Evolutionary conservation across 2,329 filamentous ascomycete genomes (phyloP).

Genomic region (Teratosphaeriaceae sp.): DNA sequence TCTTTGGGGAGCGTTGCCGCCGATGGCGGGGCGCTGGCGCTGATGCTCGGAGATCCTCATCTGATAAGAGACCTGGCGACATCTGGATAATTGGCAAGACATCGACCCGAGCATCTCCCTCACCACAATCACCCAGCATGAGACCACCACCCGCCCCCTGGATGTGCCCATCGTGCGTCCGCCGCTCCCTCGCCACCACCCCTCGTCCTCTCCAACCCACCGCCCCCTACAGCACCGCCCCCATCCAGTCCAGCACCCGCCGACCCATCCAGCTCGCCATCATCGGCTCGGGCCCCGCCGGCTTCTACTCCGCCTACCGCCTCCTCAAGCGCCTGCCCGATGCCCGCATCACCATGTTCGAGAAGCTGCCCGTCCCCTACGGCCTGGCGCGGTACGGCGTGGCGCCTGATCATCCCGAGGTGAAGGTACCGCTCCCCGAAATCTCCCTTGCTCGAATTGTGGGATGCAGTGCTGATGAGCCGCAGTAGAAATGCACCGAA

Average conservation of each 20-base stretch:
- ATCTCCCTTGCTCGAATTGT: no score
- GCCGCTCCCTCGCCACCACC: not conserved
- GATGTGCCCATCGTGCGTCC: not conserved
- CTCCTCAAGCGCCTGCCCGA: constrained; percentile 68
- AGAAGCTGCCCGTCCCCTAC: constrained; percentile 85
- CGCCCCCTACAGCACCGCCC: constrained; percentile 19
- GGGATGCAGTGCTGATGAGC: not conserved
- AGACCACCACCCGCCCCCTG: no score
- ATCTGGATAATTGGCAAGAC: no score
- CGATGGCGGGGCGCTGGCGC: not conserved
- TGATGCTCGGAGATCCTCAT: not conserved
- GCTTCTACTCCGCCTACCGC: constrained; percentile 88
- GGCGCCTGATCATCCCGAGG: constrained; percentile 96
- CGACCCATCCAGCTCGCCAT: constrained; percentile 67
- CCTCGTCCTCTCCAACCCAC: not conserved
- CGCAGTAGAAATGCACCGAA: constrained; percentile 76
- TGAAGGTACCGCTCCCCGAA: constrained; percentile 66
- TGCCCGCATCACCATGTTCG: constrained; percentile 88
- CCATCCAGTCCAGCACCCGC: constrained; percentile 21
- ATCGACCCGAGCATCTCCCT: no score
- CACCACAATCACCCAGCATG: no score
- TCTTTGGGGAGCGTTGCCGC: not conserved
- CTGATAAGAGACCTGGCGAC: no score
- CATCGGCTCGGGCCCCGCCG: constrained; percentile 83
- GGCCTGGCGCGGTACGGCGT: constrained; percentile 91